These are phyloP conservation scores for Cyclotella distinguenda DNA, from an alignment of 108 stramenopile species.

Conservation along the genomic window DNA sequence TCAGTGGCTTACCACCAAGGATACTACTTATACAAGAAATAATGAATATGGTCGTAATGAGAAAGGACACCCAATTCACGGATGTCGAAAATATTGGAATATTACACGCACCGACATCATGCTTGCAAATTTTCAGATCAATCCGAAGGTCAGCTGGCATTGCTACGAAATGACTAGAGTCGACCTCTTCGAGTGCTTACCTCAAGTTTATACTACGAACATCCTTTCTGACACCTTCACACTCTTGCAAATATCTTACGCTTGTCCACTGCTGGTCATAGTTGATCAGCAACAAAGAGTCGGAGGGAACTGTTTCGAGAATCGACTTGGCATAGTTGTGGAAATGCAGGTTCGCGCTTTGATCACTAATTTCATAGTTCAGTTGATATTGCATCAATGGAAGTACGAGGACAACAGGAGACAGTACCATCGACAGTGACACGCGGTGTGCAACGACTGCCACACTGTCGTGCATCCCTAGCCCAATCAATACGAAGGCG, in stretches of 20 bases:
- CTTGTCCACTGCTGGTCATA: constrained; percentile 87
- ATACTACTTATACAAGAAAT: too few species aligned
- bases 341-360: constrained; percentile 49
- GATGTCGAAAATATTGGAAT: background rate
- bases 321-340: constrained; percentile 65
- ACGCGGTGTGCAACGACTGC: background rate
- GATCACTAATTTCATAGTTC: constrained; percentile 22
- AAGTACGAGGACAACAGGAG: constrained; percentile 11
- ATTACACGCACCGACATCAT: constrained; percentile 59
- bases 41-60: too few species aligned
- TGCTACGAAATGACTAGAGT: too few species aligned
- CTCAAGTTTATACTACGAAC: constrained; percentile 55
- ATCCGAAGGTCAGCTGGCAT: too few species aligned
- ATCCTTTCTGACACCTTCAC: constrained; percentile 66
- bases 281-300: constrained; percentile 66
- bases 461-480: constrained; percentile 25
- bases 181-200: too few species aligned
- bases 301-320: constrained; percentile 54
- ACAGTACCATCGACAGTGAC: background rate
- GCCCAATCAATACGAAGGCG: constrained; percentile 37
- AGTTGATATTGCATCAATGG: constrained; percentile 7
- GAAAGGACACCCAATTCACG: too few species aligned
- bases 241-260: constrained; percentile 72
- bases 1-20: constrained; percentile 50
- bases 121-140: too few species aligned